Percentiles rank a stretch among this genome's conserved stretches.
These are phyloP conservation scores for Mrakia hoshinonis DNA, from an alignment of 768 basidiomycete species.

Conservation along the genomic window DNA sequence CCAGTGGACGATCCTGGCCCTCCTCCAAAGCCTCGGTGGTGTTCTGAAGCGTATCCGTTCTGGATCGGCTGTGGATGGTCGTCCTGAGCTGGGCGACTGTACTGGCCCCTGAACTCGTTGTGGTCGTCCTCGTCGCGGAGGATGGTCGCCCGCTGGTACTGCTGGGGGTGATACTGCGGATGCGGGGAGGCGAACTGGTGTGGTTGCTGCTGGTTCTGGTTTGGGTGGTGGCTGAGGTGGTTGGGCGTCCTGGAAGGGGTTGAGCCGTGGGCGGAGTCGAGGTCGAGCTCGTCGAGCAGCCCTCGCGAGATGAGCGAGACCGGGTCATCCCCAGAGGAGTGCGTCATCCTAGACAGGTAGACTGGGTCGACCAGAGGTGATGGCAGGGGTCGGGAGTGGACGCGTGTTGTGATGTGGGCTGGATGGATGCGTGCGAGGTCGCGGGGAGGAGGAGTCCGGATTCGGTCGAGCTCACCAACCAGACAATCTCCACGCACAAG, in stretches of 20 bases:
- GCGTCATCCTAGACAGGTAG: background rate
- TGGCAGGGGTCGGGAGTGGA: too few relatives aligned
- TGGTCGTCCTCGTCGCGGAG: constrained; percentile 18
- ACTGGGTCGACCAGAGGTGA: too few relatives aligned
- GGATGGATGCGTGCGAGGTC: too few relatives aligned
- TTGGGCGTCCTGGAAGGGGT: background rate
- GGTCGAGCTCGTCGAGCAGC: constrained; percentile 22
- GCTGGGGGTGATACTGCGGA: constrained; percentile 12
- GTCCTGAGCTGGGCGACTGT: constrained; percentile 1
- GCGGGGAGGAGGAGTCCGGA: too few relatives aligned
- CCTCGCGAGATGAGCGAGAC: constrained; percentile 12
- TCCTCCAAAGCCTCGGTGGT: background rate
- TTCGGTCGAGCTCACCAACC: too few relatives aligned
- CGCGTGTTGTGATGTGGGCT: too few relatives aligned
- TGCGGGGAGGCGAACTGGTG: constrained; percentile 9
- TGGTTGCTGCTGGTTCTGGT: constrained; percentile 32
- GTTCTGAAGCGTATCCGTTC: background rate
- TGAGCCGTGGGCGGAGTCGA: constrained; percentile 12
- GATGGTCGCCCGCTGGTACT: constrained; percentile 3
- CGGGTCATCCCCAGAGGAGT: constrained; percentile 5
- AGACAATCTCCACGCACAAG: too few relatives aligned
- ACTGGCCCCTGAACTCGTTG: background rate
- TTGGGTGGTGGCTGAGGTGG: constrained; percentile 12
- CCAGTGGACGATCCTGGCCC: background rate
- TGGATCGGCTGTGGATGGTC: background rate